phyloP scores from a whole-genome alignment of 371 early-diverging fungal species.

The Mucor racemosus region DNA sequence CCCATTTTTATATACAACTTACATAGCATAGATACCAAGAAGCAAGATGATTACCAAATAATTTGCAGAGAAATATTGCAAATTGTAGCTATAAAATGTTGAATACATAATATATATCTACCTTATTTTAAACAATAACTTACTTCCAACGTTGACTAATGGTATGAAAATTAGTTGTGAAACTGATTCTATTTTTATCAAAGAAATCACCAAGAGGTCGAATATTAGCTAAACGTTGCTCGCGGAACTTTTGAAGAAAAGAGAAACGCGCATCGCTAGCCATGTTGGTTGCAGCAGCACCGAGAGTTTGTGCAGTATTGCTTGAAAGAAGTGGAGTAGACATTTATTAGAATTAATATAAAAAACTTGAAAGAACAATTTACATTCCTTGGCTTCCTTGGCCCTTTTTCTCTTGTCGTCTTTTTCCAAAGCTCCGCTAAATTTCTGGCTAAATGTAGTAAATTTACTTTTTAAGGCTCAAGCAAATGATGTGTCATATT shows the following conservation, averaged over 20 bases:
- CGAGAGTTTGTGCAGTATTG: conserved; percentile 31
- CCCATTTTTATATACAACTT: conserved; percentile 28
- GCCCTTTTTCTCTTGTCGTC: background rate
- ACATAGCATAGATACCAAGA: conserved; percentile 68
- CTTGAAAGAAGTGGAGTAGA: conserved; percentile 33
- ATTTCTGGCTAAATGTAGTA: background rate
- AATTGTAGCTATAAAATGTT: conserved; percentile 55
- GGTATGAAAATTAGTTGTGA: conserved; percentile 52
- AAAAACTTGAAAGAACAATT: background rate
- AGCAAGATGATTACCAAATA: conserved; percentile 64
- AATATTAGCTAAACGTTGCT: conserved; percentile 51
- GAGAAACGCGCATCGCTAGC: conserved; percentile 48
- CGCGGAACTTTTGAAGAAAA: conserved; percentile 42
- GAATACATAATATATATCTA: background rate
- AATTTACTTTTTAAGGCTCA: conserved; percentile 1
- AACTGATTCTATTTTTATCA: conserved; percentile 63
- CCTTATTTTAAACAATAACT: conserved; percentile 10
- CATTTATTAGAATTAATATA: conserved; percentile 6
- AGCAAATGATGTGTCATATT: conserved; percentile 7
- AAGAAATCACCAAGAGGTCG: conserved; percentile 67
- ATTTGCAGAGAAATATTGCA: conserved; percentile 69
- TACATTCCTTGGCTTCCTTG: conserved; percentile 12
- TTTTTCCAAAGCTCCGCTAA: background rate
- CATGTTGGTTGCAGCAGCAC: conserved; percentile 31
- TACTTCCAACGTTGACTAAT: conserved; percentile 61